These are phyloP conservation scores for Fusarium veterinarium DNA, from an alignment of 2,329 filamentous ascomycete genomes.

Conservation along the genomic window DNA sequence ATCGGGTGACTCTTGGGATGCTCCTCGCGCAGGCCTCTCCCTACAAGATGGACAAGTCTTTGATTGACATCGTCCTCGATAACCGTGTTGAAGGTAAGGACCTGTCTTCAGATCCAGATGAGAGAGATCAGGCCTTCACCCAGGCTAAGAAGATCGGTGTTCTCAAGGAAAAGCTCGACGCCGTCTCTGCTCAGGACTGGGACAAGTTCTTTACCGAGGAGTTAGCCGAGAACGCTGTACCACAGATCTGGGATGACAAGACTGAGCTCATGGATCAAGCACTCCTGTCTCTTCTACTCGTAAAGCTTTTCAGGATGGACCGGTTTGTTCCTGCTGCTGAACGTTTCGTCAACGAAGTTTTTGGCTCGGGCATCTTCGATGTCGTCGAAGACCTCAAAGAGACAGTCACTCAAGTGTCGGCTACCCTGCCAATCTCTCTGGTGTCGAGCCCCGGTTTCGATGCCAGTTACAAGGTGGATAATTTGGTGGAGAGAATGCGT, in stretches of 20 bases:
- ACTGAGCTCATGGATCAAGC: constrained; percentile 77
- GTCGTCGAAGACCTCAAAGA: constrained; percentile 86
- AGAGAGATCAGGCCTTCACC: constrained; percentile 74
- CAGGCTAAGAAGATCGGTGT: constrained; percentile 75
- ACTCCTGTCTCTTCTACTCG: constrained; percentile 84
- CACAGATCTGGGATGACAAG: constrained; percentile 75
- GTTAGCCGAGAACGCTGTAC: constrained; percentile 85
- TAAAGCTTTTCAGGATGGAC: constrained; percentile 96
- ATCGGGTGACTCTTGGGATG: constrained; percentile 93
- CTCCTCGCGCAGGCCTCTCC: constrained; percentile 95
- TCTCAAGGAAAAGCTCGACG: constrained; percentile 78
- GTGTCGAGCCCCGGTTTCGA: constrained; percentile 97
- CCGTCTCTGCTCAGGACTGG: constrained; percentile 75
- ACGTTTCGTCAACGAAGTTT: constrained; percentile 87
- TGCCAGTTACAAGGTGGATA: constrained; percentile 98
- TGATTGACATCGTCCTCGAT: constrained; percentile 90
- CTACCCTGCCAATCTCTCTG: constrained; percentile 87
- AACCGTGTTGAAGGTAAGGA: constrained; percentile 80
- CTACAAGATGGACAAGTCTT: constrained; percentile 90
- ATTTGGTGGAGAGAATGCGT: constrained; percentile 84
- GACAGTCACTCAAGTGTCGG: constrained; percentile 85
- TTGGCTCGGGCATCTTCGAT: constrained; percentile 85
- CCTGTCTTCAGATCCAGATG: constrained; percentile 74
- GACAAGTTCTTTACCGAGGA: constrained; percentile 86
- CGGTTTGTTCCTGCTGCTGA: constrained; percentile 94